Evolutionary conservation across 495 filamentous ascomycete species (phyloP).

Genomic region (Copromyces sp.): DNA sequence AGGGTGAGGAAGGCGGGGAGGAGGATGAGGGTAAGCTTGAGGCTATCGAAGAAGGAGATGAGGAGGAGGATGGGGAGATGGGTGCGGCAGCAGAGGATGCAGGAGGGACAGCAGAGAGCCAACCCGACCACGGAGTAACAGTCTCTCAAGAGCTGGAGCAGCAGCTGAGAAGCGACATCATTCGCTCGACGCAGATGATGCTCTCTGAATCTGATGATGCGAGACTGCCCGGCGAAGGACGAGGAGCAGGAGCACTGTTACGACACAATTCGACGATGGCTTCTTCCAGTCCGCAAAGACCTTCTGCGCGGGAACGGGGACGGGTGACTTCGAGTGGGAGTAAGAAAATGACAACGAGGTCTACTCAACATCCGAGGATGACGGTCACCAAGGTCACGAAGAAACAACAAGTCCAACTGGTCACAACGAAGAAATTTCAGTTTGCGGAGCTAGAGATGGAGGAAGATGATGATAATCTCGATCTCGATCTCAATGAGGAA

Average conservation of each 20-base stretch:
- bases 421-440: neutral
- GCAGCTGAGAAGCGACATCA: constrained; percentile 35
- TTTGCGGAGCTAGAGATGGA: neutral
- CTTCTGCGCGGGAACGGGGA: neutral
- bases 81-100: neutral
- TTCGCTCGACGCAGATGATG: constrained; percentile 30
- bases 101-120: neutral
- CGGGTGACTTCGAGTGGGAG: neutral
- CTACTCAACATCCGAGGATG: neutral
- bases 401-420: neutral
- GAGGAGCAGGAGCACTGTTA: neutral
- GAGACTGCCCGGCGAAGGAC: neutral
- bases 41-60: neutral
- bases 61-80: constrained; percentile 1
- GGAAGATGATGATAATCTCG: neutral
- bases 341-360: neutral
- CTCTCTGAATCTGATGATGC: neutral
- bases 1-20: constrained; percentile 8
- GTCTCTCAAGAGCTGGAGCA: constrained; percentile 37
- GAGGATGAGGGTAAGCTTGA: constrained; percentile 5
- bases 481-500: neutral
- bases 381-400: neutral
- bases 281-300: neutral
- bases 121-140: constrained; percentile 7
- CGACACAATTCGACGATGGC: neutral